Conservation (phyloP, 1,284 basidiomycete species). For the Puccinia novopanici region DNA sequence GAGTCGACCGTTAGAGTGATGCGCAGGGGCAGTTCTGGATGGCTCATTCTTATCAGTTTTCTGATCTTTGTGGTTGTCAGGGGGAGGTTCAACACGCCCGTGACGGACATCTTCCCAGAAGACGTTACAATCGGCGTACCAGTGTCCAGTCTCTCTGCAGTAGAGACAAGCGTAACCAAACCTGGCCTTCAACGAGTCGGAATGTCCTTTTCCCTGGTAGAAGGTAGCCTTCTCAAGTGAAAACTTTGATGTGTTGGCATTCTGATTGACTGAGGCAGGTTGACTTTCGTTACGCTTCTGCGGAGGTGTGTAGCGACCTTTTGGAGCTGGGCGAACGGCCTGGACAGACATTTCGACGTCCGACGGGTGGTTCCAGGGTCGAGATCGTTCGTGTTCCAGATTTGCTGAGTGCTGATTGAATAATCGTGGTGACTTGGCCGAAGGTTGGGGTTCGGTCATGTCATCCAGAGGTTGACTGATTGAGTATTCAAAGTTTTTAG, state of each 20-base stretch:
- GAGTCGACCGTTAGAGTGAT: not conserved
- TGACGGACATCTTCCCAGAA: not conserved
- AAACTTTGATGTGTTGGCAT: no score
- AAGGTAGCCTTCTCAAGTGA: conserved; percentile 10
- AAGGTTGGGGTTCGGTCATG: not conserved
- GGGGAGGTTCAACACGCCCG: not conserved
- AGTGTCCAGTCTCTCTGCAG: conserved; percentile 8
- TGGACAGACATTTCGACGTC: not conserved
- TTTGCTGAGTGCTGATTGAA: not conserved
- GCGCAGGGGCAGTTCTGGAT: not conserved
- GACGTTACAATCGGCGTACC: not conserved
- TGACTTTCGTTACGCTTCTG: not conserved
- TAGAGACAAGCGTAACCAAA: conserved; percentile 7
- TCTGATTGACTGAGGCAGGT: no score
- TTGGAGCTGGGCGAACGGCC: not conserved
- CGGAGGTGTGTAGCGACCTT: not conserved
- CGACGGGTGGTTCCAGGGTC: not conserved
- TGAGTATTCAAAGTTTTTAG: not conserved
- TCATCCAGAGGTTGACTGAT: not conserved
- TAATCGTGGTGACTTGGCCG: not conserved
- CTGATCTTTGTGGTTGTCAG: not conserved
- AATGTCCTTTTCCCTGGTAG: not conserved
- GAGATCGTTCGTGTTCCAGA: not conserved
- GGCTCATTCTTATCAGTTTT: no score
- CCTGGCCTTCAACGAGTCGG: not conserved